phyloP scores from a whole-genome alignment of 805 yeast species.

The Diddensiella transvaalensis region DNA sequence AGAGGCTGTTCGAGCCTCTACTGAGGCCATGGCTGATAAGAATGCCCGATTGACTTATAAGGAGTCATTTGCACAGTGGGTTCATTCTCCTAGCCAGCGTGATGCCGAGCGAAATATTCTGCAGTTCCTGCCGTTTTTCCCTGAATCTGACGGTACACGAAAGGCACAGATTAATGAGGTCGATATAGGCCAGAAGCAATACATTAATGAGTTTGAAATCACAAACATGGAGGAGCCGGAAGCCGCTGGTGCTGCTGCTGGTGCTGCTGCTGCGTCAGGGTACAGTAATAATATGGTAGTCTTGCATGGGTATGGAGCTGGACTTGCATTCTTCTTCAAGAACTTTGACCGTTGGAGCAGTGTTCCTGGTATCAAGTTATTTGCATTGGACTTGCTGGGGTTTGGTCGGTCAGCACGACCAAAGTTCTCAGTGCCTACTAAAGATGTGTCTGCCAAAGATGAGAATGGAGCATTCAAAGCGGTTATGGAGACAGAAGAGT shows the following conservation, averaged over 20 bases:
- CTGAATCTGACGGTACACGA: constrained; percentile 30
- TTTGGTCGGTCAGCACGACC: constrained; percentile 84
- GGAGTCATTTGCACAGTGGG: constrained; percentile 44
- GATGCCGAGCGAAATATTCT: constrained; percentile 49
- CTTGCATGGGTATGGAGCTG: constrained; percentile 93
- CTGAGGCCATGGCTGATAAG: background rate
- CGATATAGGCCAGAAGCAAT: constrained; percentile 46
- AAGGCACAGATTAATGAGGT: constrained; percentile 41
- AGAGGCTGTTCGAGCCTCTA: background rate
- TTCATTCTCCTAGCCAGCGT: constrained; percentile 33
- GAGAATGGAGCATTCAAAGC: constrained; percentile 20
- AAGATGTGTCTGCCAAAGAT: constrained; percentile 30
- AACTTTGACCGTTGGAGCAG: constrained; percentile 53
- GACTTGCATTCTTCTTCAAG: constrained; percentile 74
- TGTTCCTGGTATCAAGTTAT: constrained; percentile 59
- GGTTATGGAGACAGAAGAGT: constrained; percentile 50
- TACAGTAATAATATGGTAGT: constrained; percentile 60
- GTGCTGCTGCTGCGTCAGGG: constrained; percentile 1
- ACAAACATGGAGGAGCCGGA: constrained; percentile 21
- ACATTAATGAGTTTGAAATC: constrained; percentile 74
- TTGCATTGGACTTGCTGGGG: constrained; percentile 84
- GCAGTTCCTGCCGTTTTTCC: constrained; percentile 50
- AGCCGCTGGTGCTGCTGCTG: too few species aligned
- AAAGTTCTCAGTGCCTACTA: constrained; percentile 40
- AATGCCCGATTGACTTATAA: background rate